Percentiles rank a stretch among this genome's conserved stretches.
Evolutionary conservation across 2,329 filamentous ascomycete genomes (phyloP).

Genomic region (Cladosporium sp.): DNA sequence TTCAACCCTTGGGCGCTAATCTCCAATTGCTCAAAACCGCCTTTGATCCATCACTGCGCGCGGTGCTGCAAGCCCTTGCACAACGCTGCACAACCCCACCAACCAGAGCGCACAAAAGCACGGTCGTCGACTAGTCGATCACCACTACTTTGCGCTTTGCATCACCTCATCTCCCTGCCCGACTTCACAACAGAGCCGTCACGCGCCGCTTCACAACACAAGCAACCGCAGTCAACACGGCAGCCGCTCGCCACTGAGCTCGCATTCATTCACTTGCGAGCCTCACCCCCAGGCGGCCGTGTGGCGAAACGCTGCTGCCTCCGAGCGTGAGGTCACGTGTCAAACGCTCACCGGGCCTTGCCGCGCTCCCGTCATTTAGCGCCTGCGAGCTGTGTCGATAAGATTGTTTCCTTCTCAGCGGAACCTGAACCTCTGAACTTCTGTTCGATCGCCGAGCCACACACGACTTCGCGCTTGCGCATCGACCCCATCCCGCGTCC

Average conservation of each 20-base stretch:
- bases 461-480: slow-evolving; percentile 24
- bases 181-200: slow-evolving; percentile 10
- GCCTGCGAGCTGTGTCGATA: slow-evolving; percentile 15
- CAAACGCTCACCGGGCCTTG: background rate
- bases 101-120: slow-evolving; percentile 18
- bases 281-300: slow-evolving; percentile 1
- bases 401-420: slow-evolving; percentile 20
- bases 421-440: slow-evolving; percentile 21
- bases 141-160: slow-evolving; percentile 16
- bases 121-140: slow-evolving; percentile 17
- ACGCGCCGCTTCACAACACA: background rate
- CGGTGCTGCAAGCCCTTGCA: slow-evolving; percentile 19
- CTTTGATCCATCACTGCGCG: background rate
- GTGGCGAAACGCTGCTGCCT: slow-evolving; percentile 18
- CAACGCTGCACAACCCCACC: slow-evolving; percentile 21
- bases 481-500: slow-evolving; percentile 19
- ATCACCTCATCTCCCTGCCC: slow-evolving; percentile 17
- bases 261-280: background rate
- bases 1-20: background rate
- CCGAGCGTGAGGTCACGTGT: slow-evolving; percentile 9
- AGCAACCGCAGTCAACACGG: background rate
- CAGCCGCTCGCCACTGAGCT: slow-evolving; percentile 1
- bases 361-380: background rate
- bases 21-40: background rate
- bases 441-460: slow-evolving; percentile 26